Conservation (phyloP, 2,329 filamentous ascomycete genomes). For the Gnomoniopsis smithogilvyi region DNA sequence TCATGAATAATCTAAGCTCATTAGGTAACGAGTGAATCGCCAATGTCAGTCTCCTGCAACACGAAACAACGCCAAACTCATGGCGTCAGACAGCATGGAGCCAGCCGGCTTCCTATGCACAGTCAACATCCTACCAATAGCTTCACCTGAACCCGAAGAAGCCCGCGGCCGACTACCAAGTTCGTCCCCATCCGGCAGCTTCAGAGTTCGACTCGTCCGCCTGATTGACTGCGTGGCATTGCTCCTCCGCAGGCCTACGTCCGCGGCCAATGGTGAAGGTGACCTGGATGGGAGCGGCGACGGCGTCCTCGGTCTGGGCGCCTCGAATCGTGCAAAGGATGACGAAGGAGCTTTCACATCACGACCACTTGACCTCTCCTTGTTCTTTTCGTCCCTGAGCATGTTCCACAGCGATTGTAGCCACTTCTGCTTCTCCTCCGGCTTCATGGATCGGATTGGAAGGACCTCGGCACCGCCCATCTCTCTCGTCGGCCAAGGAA, state of each 20-base stretch:
- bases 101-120: not conserved
- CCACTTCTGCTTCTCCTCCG: slow-evolving; percentile 33
- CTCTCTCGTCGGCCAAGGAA: slow-evolving; percentile 34
- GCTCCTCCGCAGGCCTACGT: not conserved
- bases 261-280: not conserved
- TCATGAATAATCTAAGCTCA: no score
- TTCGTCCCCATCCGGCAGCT: not conserved
- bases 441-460: slow-evolving; percentile 32
- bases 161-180: not conserved
- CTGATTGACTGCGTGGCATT: not conserved
- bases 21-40: no score
- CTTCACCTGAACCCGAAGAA: not conserved
- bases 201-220: not conserved
- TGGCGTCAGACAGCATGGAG: not conserved
- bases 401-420: slow-evolving; percentile 28
- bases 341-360: not conserved
- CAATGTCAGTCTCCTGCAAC: not conserved
- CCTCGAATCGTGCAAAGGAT: not conserved
- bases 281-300: not conserved
- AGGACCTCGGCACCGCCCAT: slow-evolving; percentile 33
- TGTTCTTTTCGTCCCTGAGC: slow-evolving; percentile 21
- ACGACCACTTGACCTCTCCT: not conserved
- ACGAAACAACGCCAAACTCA: not conserved
- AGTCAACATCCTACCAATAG: not conserved
- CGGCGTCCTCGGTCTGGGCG: not conserved